Evolutionary conservation across 192 early-diverging fungal species (phyloP).

Genomic region (Entomortierella parvispora): DNA sequence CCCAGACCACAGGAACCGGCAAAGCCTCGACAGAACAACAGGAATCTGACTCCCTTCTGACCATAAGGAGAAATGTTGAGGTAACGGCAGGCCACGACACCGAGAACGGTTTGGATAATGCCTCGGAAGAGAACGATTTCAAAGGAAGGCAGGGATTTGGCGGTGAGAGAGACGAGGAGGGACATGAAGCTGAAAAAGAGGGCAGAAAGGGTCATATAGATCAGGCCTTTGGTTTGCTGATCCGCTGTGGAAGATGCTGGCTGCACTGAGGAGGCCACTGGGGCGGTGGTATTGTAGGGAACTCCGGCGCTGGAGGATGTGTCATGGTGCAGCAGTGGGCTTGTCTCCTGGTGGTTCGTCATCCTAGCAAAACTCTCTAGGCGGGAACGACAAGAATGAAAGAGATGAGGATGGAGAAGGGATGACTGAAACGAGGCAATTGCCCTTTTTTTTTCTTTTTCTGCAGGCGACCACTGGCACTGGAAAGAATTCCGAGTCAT

Average conservation of each 20-base stretch:
- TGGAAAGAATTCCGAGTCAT: no score
- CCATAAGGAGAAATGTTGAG: conserved; percentile 67
- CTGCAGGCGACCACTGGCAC: no score
- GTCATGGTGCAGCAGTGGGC: conserved; percentile 18
- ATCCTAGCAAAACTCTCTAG: not conserved
- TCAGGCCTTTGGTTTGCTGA: conserved; percentile 56
- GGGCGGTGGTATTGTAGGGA: not conserved
- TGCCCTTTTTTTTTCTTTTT: no score
- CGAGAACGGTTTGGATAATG: conserved; percentile 69
- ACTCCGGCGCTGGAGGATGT: not conserved
- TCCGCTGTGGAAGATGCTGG: not conserved
- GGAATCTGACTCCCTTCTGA: conserved; percentile 55
- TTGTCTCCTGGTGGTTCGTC: conserved; percentile 15
- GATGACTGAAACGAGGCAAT: no score
- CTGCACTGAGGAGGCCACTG: not conserved
- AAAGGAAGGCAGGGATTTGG: conserved; percentile 66
- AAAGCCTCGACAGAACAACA: conserved; percentile 70
- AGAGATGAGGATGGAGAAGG: not conserved
- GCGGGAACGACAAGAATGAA: not conserved
- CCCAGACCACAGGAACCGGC: conserved; percentile 74
- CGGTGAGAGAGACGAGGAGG: conserved; percentile 73
- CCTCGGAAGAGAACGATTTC: conserved; percentile 81
- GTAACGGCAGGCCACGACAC: conserved; percentile 63
- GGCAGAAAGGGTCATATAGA: conserved; percentile 76
- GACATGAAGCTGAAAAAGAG: conserved; percentile 79